Conservation (phyloP, 2,329 filamentous ascomycete genomes). For the Trichoderma cornu-damae region DNA sequence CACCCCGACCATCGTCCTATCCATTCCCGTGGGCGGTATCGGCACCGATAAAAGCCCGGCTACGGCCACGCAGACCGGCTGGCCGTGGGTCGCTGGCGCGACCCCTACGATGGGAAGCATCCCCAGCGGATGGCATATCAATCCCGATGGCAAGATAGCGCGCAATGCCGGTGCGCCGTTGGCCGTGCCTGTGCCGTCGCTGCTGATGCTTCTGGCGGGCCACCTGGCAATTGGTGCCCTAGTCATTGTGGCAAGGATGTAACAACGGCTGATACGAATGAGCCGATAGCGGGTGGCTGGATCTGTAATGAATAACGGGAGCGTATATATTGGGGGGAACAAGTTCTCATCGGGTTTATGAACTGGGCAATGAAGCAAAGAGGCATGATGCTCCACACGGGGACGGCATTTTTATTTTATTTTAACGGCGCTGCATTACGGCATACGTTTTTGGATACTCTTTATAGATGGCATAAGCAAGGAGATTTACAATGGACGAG, state of each 20-base stretch:
- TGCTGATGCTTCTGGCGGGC: conserved; percentile 25
- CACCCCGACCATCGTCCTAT: conserved; percentile 55
- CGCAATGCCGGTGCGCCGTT: conserved; percentile 52
- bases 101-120: conserved; percentile 53
- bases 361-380: conserved; percentile 4
- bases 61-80: conserved; percentile 54
- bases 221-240: conserved; percentile 28
- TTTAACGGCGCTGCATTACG: not conserved
- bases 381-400: conserved; percentile 7
- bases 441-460: conserved; percentile 1
- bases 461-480: conserved; percentile 2
- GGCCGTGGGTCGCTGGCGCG: conserved; percentile 61
- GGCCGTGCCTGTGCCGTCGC: conserved; percentile 20
- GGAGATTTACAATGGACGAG: not conserved
- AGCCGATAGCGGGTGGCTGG: not conserved
- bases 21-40: conserved; percentile 66
- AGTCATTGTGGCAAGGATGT: conserved; percentile 22
- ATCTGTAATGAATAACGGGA: not conserved
- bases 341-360: not conserved
- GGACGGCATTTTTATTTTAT: not conserved
- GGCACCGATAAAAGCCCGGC: conserved; percentile 50
- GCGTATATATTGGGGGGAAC: conserved; percentile 3
- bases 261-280: not conserved
- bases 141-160: conserved; percentile 70
- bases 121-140: conserved; percentile 77